A percentile compares a stretch with the other conserved stretches of the same genome.
These are phyloP conservation scores for Dalbergia cochinchinensis DNA, from an alignment of 306 rosid genomes.

Conservation along the genomic window DNA sequence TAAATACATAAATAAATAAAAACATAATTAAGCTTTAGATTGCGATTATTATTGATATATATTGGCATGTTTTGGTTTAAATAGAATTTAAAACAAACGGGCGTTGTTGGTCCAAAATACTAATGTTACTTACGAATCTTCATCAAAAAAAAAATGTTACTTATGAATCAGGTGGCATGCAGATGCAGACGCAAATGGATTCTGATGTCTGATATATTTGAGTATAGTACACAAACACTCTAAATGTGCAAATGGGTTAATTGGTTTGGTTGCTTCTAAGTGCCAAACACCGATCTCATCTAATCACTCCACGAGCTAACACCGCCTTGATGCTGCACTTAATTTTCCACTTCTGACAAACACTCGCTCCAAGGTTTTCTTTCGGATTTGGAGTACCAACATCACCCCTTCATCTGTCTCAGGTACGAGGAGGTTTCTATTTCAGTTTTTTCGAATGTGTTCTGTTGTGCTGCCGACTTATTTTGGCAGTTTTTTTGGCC, in stretches of 20 bases:
- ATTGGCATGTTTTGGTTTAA: constrained; percentile 26
- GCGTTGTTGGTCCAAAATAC: neutral
- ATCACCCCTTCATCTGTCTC: neutral
- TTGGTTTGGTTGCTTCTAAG: neutral
- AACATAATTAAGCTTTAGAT: neutral
- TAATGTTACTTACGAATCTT: too few relatives aligned
- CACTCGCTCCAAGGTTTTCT: neutral
- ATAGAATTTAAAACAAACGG: neutral
- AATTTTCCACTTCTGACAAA: neutral
- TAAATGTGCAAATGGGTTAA: neutral
- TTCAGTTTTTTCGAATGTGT: neutral
- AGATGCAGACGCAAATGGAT: neutral
- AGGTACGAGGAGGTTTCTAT: neutral
- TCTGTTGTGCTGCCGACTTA: neutral
- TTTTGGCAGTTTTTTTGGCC: neutral
- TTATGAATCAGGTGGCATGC: neutral
- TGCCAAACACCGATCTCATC: neutral
- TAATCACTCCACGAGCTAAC: neutral
- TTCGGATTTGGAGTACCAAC: too few relatives aligned
- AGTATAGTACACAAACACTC: neutral
- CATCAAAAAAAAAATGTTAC: too few relatives aligned
- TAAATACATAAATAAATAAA: neutral
- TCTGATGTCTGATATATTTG: neutral
- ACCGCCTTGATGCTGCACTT: neutral
- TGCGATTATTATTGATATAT: constrained; percentile 12